Percentiles rank a stretch among this genome's conserved stretches.
Conservation (phyloP, 345 rosid species). For the Eucalyptus regnans region DNA sequence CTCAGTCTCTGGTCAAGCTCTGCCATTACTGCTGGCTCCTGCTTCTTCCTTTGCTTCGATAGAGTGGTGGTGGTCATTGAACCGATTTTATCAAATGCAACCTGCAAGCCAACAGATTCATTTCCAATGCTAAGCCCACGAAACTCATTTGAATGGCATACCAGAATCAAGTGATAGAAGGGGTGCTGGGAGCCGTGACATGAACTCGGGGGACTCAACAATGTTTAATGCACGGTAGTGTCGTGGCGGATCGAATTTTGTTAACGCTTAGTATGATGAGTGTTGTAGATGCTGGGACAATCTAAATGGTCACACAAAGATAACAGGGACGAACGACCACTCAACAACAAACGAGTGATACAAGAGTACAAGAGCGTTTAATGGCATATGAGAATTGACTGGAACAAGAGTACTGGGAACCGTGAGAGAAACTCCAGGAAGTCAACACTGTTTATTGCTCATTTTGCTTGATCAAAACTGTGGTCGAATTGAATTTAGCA, state of each 20-base stretch:
- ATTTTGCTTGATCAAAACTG: background rate
- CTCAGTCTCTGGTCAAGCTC: constrained; percentile 91
- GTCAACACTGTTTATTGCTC: background rate
- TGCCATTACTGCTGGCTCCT: constrained; percentile 96
- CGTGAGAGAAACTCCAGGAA: background rate
- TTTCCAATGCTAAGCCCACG: background rate
- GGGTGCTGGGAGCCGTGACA: background rate
- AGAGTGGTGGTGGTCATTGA: constrained; percentile 88
- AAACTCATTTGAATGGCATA: background rate
- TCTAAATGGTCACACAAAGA: background rate
- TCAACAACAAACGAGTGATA: background rate
- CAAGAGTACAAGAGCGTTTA: background rate
- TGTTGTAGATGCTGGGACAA: background rate
- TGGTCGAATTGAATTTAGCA: background rate
- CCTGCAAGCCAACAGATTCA: constrained; percentile 21
- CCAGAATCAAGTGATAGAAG: background rate
- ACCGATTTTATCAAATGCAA: constrained; percentile 88
- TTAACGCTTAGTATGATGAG: background rate
- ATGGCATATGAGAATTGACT: background rate
- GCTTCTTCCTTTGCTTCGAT: constrained; percentile 95
- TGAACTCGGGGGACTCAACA: background rate
- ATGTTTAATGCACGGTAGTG: background rate
- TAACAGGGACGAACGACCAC: background rate
- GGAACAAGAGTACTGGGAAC: background rate
- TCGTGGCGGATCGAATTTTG: background rate